A percentile compares a stretch with the other conserved stretches of the same genome.
Evolutionary conservation across 192 early-diverging fungal genomes (phyloP).

Genomic region (Coemansia asiatica): DNA sequence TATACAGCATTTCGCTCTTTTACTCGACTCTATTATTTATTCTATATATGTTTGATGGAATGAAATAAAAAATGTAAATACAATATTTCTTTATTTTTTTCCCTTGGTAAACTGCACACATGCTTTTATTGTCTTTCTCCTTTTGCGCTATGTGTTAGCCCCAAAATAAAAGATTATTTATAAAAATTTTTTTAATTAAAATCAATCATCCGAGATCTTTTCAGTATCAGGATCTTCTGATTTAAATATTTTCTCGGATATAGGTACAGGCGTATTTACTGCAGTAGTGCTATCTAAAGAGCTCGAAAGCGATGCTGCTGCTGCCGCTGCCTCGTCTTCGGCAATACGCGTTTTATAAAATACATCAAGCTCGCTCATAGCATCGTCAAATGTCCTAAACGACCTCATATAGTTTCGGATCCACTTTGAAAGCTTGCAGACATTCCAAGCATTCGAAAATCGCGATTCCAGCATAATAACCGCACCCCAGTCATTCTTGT

Average conservation of each 20-base stretch:
- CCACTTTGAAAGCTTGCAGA: conserved; percentile 54
- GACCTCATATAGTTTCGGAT: conserved; percentile 28
- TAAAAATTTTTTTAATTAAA: too few species aligned
- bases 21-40: too few species aligned
- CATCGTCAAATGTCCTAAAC: conserved; percentile 18
- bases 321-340: not conserved
- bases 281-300: not conserved
- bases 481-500: conserved; percentile 60
- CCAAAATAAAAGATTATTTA: too few species aligned
- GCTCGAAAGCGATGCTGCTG: not conserved
- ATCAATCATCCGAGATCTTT: not conserved
- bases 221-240: not conserved
- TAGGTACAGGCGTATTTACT: not conserved
- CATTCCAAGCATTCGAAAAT: conserved; percentile 31
- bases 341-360: conserved; percentile 35
- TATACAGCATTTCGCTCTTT: too few species aligned
- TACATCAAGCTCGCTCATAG: conserved; percentile 17
- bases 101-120: not conserved
- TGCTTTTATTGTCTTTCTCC: not conserved
- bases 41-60: too few species aligned
- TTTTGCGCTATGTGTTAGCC: too few species aligned
- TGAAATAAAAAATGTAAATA: not conserved
- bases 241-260: not conserved
- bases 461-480: conserved; percentile 62
- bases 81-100: not conserved